Percentiles rank a stretch among this genome's conserved stretches.
Conservation (phyloP, 2,329 filamentous ascomycete genomes). For the Tothia fuscella region DNA sequence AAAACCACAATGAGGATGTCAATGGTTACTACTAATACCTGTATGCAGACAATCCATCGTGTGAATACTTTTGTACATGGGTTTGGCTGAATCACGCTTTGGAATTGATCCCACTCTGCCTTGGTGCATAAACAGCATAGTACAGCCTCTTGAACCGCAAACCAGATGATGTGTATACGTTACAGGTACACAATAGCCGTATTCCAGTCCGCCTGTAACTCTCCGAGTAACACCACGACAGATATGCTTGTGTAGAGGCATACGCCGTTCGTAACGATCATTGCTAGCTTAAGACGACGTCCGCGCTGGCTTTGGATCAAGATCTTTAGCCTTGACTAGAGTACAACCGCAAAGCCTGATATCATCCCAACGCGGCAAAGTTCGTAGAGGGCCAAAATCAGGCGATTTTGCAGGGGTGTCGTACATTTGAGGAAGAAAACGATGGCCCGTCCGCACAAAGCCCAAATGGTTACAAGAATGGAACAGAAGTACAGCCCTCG, state of each 20-base stretch:
- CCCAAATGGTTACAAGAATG: slow-evolving; percentile 20
- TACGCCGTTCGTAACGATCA: slow-evolving; percentile 46
- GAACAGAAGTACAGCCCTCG: slow-evolving; percentile 39
- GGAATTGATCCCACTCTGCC: too few species aligned
- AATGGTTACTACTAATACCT: too few species aligned
- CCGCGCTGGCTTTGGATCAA: slow-evolving; percentile 40
- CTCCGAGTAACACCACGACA: background rate
- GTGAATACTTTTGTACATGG: too few species aligned
- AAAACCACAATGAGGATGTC: too few species aligned
- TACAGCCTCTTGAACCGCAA: background rate
- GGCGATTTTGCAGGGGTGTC: background rate
- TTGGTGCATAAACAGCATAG: background rate
- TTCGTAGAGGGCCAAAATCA: background rate
- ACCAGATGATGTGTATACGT: slow-evolving; percentile 1
- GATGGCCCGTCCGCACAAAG: slow-evolving; percentile 1
- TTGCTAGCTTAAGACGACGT: slow-evolving; percentile 39
- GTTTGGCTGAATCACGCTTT: too few species aligned
- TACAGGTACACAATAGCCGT: background rate
- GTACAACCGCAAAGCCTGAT: slow-evolving; percentile 47
- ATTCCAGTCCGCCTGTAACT: background rate
- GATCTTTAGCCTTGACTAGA: slow-evolving; percentile 52
- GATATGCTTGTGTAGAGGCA: slow-evolving; percentile 16
- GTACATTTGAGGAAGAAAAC: background rate
- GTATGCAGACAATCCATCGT: too few species aligned
- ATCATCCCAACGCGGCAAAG: slow-evolving; percentile 46